phyloP scores from a whole-genome alignment of 495 filamentous ascomycete genomes.

The Penicillium antarcticum region DNA sequence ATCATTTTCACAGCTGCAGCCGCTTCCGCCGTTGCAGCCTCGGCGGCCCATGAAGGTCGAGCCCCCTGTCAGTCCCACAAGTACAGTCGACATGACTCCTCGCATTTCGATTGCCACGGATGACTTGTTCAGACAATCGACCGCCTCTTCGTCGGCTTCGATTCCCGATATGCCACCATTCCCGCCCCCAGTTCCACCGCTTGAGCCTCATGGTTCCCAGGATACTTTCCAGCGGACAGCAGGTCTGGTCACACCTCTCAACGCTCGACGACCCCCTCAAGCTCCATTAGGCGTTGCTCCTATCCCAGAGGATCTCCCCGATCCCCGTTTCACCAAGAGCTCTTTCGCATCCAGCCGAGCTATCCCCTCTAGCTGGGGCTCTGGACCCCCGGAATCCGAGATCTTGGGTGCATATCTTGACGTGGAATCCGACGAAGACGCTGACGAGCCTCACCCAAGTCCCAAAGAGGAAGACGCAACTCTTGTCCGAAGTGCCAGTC shows the following conservation, averaged over 20 bases:
- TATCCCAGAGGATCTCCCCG: slow-evolving; percentile 76
- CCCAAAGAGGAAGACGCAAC: slow-evolving; percentile 51
- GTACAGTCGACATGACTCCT: slow-evolving; percentile 22
- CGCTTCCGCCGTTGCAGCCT: slow-evolving; percentile 20
- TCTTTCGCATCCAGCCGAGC: slow-evolving; percentile 81
- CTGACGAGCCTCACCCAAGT: slow-evolving; percentile 28
- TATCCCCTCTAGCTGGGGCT: slow-evolving; percentile 70
- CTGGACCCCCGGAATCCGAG: slow-evolving; percentile 48
- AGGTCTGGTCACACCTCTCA: slow-evolving; percentile 27
- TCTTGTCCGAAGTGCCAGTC: slow-evolving; percentile 73
- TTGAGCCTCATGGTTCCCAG: slow-evolving; percentile 14
- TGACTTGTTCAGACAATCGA: slow-evolving; percentile 34
- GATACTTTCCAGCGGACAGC: slow-evolving; percentile 13
- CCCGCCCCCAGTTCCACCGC: slow-evolving; percentile 15
- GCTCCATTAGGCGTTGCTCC: slow-evolving; percentile 74
- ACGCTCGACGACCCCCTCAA: slow-evolving; percentile 14
- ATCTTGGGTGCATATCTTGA: slow-evolving; percentile 40
- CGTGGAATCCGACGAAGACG: slow-evolving; percentile 29
- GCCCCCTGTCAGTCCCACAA: slow-evolving; percentile 32
- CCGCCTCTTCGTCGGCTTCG: slow-evolving; percentile 31
- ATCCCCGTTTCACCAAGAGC: slow-evolving; percentile 46
- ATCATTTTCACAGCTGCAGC: slow-evolving; percentile 49
- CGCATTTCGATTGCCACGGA: slow-evolving; percentile 30
- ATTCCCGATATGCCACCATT: slow-evolving; percentile 47
- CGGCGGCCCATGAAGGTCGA: slow-evolving; percentile 27